Evolutionary conservation across 2,329 filamentous ascomycete genomes (phyloP), one percentile per base, ranked within the genome.

Genomic region (Colletotrichum liaoningense): DNA sequence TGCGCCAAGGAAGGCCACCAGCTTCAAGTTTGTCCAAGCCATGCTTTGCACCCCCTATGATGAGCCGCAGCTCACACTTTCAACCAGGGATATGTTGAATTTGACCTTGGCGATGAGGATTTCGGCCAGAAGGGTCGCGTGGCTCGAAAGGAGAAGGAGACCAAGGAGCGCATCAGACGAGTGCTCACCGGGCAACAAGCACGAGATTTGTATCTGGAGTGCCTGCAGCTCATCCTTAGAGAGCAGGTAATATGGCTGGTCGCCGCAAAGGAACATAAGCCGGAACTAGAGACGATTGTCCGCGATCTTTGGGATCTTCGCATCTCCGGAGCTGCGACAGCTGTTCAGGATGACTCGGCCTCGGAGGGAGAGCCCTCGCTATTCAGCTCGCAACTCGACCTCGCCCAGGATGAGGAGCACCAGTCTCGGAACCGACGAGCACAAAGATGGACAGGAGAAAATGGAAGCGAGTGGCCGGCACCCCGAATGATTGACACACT

Each of bases 241-340:
- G 94, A 93, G 79, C 96, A 98, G 84, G 84, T 94, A 19, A 84
- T 90, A 79, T 95, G 93, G 87, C 86, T 98, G 35, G 85, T 97
- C 16, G 84, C 89, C 26, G 85, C 87, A 6, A 91, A 92, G 79
- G 88, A 89, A 0, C 88, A 97, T 60, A 92, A 93, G 1, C 81
- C 86, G 5, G 93, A 97, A 77, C 86, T 98, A 14, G 95, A 97
- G 86, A 92, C 86, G 8, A 87, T 97, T 11, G 91, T 97, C 5
- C 90, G 92, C 72, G 95, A 98, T 80, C 88, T 99, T 16, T 99
- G 97, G 96, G 88, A 92, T 65, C 84, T 98, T 63, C 90, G 94
- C 5, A 85, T 87, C 2, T 83, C 88, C 49, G 84, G 83, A 24
- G 85, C 82, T 58, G 83, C 79, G 76, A 82, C 16, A 54, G 78